phyloP scores from a whole-genome alignment of 306 rosid genomes.

The Trifolium subterraneum region DNA sequence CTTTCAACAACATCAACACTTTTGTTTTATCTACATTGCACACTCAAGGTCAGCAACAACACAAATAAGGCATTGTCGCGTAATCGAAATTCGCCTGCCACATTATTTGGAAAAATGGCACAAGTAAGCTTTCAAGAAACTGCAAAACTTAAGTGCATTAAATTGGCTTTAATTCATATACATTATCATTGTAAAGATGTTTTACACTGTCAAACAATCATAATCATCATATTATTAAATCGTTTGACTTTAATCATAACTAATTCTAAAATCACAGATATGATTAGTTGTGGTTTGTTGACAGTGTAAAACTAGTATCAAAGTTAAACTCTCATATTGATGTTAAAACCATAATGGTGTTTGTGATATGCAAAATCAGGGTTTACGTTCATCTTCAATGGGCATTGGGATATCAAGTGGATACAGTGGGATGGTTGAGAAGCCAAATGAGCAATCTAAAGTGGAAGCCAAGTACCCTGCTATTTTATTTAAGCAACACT shows the following conservation, averaged over 20 bases:
- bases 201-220: background rate
- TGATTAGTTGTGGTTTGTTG: background rate
- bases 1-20: constrained; percentile 87
- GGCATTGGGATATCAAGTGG: constrained; percentile 82
- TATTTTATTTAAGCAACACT: constrained; percentile 76
- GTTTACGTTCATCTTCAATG: constrained; percentile 75
- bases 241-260: too few species aligned
- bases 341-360: constrained; percentile 24
- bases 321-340: background rate
- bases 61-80: constrained; percentile 62
- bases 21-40: constrained; percentile 76
- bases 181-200: too few species aligned
- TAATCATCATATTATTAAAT: too few species aligned
- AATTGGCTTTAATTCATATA: background rate
- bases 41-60: constrained; percentile 84
- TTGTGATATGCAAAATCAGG: constrained; percentile 54
- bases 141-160: constrained; percentile 8
- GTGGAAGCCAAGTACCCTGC: constrained; percentile 94
- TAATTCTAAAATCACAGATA: too few species aligned
- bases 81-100: constrained; percentile 71
- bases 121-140: constrained; percentile 58
- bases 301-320: background rate
- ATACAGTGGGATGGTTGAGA: constrained; percentile 80
- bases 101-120: constrained; percentile 87
- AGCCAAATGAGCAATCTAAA: constrained; percentile 71